phyloP scores from a whole-genome alignment of 2,329 filamentous ascomycete genomes.

The Pseudovirgaria hyperparasitica region DNA sequence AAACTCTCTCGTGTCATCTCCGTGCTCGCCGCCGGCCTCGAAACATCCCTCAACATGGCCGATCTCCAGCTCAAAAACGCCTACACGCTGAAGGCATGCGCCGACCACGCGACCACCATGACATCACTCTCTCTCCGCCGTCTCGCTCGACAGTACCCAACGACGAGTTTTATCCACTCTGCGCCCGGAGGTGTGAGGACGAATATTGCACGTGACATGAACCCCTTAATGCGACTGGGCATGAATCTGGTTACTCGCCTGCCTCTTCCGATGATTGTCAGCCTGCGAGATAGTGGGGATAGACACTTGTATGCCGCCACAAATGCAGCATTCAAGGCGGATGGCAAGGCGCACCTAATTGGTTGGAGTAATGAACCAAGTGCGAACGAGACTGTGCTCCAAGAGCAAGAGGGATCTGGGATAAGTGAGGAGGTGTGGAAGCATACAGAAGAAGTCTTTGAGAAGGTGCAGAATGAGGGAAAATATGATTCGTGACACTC shows the following conservation, averaged over 20 bases:
- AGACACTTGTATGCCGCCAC: slow-evolving; percentile 20
- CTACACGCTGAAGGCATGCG: slow-evolving; percentile 14
- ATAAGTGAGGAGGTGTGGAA: slow-evolving; percentile 16
- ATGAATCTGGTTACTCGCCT: slow-evolving; percentile 5
- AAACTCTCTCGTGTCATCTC: slow-evolving; percentile 17
- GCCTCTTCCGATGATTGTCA: slow-evolving; percentile 11
- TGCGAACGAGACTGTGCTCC: slow-evolving; percentile 7
- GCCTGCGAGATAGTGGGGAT: slow-evolving; percentile 18
- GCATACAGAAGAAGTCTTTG: slow-evolving; percentile 19
- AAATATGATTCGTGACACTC: too few species aligned
- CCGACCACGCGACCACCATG: slow-evolving; percentile 14
- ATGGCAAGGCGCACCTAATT: slow-evolving; percentile 9
- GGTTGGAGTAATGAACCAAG: slow-evolving; percentile 13
- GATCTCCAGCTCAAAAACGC: slow-evolving; percentile 15
- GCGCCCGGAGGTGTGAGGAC: slow-evolving; percentile 16
- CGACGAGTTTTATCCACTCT: slow-evolving; percentile 16
- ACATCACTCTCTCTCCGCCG: slow-evolving; percentile 15
- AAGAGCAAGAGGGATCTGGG: slow-evolving; percentile 10
- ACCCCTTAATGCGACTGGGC: slow-evolving; percentile 3
- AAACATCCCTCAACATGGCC: slow-evolving; percentile 8
- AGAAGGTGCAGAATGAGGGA: slow-evolving; percentile 12
- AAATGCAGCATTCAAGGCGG: slow-evolving; percentile 12
- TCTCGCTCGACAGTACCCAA: slow-evolving; percentile 11
- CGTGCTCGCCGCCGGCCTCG: slow-evolving; percentile 14
- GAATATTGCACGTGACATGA: slow-evolving; percentile 7